These are phyloP conservation scores for Singerocomus inundabilis DNA, from an alignment of 1,284 basidiomycete species.

Conservation along the genomic window DNA sequence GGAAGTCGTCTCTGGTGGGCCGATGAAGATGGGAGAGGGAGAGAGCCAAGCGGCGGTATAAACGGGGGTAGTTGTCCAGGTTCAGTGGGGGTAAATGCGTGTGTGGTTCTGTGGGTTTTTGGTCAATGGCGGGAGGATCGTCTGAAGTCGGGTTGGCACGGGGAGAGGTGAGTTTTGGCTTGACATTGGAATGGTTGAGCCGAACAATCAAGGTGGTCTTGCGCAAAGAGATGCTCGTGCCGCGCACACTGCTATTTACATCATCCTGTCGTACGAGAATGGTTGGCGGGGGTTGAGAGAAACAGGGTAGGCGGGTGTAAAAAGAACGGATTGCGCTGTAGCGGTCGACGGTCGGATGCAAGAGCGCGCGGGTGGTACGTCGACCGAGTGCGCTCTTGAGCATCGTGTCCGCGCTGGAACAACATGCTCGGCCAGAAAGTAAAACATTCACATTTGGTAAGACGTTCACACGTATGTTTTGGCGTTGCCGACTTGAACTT, in stretches of 20 bases:
- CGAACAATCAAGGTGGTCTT: slow-evolving; percentile 3
- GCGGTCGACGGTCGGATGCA: slow-evolving; percentile 41
- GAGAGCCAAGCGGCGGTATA: slow-evolving; percentile 73
- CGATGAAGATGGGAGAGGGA: slow-evolving; percentile 78
- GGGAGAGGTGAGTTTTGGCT: background rate
- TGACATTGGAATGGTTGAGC: slow-evolving; percentile 19
- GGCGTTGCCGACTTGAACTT: no score
- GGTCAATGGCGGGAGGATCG: slow-evolving; percentile 2
- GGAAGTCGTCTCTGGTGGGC: slow-evolving; percentile 85
- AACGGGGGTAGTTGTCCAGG: slow-evolving; percentile 73
- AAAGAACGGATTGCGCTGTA: slow-evolving; percentile 51
- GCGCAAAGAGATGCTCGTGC: background rate
- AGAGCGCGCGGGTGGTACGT: slow-evolving; percentile 33
- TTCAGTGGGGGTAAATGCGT: slow-evolving; percentile 35
- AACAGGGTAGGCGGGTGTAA: slow-evolving; percentile 40
- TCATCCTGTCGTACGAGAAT: background rate
- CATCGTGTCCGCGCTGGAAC: slow-evolving; percentile 14
- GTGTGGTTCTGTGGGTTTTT: slow-evolving; percentile 6
- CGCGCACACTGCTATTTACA: background rate
- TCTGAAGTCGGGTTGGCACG: slow-evolving; percentile 2
- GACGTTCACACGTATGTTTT: slow-evolving; percentile 11
- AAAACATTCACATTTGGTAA: slow-evolving; percentile 6
- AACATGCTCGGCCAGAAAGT: background rate
- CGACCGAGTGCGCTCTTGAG: slow-evolving; percentile 21
- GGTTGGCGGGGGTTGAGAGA: background rate